Percentiles rank a stretch among this genome's conserved stretches.
Conservation (phyloP, 1,284 basidiomycete species). For the Microbotryum lychnidis-dioicae region DNA sequence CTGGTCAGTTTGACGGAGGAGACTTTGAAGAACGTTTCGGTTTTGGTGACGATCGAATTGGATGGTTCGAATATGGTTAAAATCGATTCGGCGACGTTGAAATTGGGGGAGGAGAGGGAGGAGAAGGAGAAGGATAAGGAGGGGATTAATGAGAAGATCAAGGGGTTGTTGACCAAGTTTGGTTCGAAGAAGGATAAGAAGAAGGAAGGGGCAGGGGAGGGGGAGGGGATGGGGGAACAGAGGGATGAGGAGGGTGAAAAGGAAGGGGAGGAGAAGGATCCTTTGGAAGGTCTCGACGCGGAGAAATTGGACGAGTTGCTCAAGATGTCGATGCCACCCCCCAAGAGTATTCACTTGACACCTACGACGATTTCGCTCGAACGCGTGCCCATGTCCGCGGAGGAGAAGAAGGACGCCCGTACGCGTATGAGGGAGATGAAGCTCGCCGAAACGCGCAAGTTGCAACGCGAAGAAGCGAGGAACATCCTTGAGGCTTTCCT, state of each 20-base stretch:
- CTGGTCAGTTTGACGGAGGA: conserved; percentile 66
- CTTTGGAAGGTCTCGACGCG: conserved; percentile 34
- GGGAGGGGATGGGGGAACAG: conserved; percentile 10
- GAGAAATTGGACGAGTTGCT: conserved; percentile 34
- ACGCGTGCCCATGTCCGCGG: conserved; percentile 53
- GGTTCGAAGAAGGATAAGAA: conserved; percentile 42
- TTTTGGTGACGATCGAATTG: conserved; percentile 70
- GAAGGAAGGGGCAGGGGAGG: neutral
- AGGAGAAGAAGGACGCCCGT: conserved; percentile 54
- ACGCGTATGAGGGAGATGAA: conserved; percentile 47
- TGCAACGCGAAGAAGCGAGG: conserved; percentile 74
- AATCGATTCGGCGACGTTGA: conserved; percentile 54
- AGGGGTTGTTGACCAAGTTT: conserved; percentile 60
- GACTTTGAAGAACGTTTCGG: conserved; percentile 56
- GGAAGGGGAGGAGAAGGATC: conserved; percentile 14
- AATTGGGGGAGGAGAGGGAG: conserved; percentile 68
- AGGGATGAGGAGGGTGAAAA: conserved; percentile 11
- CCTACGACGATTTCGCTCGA: conserved; percentile 55
- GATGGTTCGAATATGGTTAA: conserved; percentile 74
- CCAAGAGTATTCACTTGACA: conserved; percentile 51
- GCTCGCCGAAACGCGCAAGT: conserved; percentile 64
- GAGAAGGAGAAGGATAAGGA: conserved; percentile 42
- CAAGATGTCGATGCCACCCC: conserved; percentile 32
- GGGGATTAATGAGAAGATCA: conserved; percentile 57
- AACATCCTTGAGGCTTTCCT: conserved; percentile 88